These are phyloP conservation scores for Apiospora rasikravindrae DNA, from an alignment of 2,329 filamentous ascomycete species.

Conservation along the genomic window DNA sequence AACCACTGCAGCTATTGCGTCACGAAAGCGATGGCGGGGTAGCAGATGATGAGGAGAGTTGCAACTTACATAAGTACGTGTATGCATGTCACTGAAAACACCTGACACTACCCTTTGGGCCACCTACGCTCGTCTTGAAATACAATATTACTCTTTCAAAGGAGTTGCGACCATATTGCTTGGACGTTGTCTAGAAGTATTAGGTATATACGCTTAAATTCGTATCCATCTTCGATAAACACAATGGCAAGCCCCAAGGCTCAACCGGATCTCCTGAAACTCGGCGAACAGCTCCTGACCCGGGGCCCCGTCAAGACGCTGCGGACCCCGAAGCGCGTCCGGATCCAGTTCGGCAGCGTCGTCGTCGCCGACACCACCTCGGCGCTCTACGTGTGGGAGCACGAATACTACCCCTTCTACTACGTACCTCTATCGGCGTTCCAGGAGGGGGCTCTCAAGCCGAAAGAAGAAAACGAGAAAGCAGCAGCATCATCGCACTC, in stretches of 20 bases:
- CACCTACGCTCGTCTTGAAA: background rate
- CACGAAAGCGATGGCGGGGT: conserved; percentile 13
- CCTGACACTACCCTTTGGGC: background rate
- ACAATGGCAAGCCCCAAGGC: conserved; percentile 25
- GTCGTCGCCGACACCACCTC: conserved; percentile 41
- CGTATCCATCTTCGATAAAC: background rate
- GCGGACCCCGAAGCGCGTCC: conserved; percentile 38
- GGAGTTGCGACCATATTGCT: no score
- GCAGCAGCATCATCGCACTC: background rate
- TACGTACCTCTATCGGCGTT: conserved; percentile 38
- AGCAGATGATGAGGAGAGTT: background rate
- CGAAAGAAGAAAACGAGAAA: background rate
- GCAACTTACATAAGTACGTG: background rate
- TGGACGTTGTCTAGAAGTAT: background rate
- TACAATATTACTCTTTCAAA: background rate
- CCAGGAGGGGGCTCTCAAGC: conserved; percentile 21
- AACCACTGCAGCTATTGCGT: conserved; percentile 13
- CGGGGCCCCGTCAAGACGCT: conserved; percentile 39
- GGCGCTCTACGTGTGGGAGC: conserved; percentile 44
- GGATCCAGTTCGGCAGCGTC: conserved; percentile 35
- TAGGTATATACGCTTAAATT: background rate
- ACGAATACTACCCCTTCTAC: conserved; percentile 40
- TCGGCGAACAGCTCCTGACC: conserved; percentile 32
- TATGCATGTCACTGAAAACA: background rate
- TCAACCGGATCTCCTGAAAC: conserved; percentile 30